These are phyloP conservation scores for Allium sativum DNA, from an alignment of 106 monocot genomes.

Conservation along the genomic window DNA sequence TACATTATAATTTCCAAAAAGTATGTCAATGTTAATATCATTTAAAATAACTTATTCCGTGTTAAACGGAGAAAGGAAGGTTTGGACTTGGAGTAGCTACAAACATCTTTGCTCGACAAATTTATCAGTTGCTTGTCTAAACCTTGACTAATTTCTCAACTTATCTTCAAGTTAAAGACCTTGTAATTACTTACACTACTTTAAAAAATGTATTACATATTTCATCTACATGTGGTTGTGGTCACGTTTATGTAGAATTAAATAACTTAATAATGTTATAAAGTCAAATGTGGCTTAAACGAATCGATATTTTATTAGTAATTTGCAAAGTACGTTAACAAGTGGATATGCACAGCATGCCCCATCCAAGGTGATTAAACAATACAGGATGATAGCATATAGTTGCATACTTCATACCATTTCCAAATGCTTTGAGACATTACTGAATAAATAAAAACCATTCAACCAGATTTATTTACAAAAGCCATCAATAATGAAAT, in stretches of 20 bases:
- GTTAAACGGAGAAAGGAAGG: too few relatives aligned
- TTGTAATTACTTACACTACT: too few relatives aligned
- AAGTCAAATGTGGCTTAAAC: not conserved
- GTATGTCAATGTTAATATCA: too few relatives aligned
- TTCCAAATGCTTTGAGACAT: not conserved
- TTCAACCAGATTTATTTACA: not conserved
- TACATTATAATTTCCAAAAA: too few relatives aligned
- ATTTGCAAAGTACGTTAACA: slow-evolving; percentile 76
- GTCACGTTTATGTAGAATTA: not conserved
- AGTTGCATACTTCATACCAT: not conserved
- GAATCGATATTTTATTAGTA: slow-evolving; percentile 26
- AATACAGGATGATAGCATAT: not conserved
- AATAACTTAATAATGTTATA: not conserved
- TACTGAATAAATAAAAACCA: not conserved
- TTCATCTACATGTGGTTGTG: slow-evolving; percentile 1
- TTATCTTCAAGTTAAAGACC: too few relatives aligned
- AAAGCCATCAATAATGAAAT: not conserved
- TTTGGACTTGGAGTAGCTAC: too few relatives aligned
- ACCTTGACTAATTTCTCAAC: too few relatives aligned
- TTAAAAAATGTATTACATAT: not conserved
- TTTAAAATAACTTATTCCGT: too few relatives aligned
- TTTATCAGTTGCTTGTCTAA: too few relatives aligned
- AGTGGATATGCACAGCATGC: slow-evolving; percentile 86
- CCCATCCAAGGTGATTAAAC: slow-evolving; percentile 75
- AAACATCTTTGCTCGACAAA: too few relatives aligned